These are phyloP conservation scores for Paecilomyces niveus DNA, from an alignment of 2,329 filamentous ascomycete species.

Conservation along the genomic window DNA sequence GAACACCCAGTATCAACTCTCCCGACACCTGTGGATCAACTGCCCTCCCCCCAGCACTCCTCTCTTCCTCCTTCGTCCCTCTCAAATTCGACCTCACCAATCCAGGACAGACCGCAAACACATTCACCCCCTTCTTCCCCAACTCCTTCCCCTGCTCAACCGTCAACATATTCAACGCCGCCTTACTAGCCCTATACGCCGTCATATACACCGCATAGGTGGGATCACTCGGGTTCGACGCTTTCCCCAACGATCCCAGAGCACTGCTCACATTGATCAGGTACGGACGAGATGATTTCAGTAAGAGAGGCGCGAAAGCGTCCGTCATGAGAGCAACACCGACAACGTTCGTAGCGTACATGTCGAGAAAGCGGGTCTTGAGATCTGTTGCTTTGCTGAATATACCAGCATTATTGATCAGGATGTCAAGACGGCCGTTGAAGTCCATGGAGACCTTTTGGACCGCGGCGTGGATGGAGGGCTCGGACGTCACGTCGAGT, in stretches of 20 bases:
- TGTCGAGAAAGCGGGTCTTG: background rate
- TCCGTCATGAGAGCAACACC: constrained; percentile 1
- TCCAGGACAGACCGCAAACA: constrained; percentile 5
- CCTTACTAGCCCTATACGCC: constrained; percentile 5
- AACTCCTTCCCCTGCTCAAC: background rate
- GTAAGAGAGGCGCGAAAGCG: constrained; percentile 1
- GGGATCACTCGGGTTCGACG: background rate
- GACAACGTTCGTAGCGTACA: constrained; percentile 3
- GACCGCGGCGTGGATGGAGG: constrained; percentile 2
- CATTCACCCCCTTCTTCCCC: constrained; percentile 1
- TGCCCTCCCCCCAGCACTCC: constrained; percentile 1
- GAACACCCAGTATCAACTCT: background rate
- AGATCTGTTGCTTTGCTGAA: background rate
- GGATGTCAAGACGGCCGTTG: constrained; percentile 30
- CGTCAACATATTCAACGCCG: constrained; percentile 5
- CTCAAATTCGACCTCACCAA: constrained; percentile 6
- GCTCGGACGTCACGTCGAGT: constrained; percentile 4
- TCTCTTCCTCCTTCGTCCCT: background rate
- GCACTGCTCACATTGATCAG: background rate
- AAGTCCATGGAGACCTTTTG: background rate
- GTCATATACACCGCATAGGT: background rate
- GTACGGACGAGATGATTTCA: constrained; percentile 1
- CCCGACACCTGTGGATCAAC: constrained; percentile 1
- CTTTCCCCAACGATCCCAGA: background rate
- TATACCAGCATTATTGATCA: constrained; percentile 40